Evolutionary conservation across 2,329 filamentous ascomycete genomes (phyloP).

Genomic region (Geoglossum cookeanum): DNA sequence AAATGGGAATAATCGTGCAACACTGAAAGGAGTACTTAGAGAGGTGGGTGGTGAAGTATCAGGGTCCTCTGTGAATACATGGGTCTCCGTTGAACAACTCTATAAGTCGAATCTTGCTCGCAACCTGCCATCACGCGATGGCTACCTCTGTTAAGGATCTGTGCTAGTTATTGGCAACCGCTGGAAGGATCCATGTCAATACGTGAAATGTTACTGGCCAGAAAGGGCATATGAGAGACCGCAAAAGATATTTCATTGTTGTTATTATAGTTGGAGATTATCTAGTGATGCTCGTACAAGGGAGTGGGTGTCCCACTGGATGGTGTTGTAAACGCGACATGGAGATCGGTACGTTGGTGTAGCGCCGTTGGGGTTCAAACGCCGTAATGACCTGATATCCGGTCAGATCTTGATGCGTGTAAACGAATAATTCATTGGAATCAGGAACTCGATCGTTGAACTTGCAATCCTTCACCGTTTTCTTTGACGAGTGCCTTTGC

Average conservation of each 20-base stretch:
- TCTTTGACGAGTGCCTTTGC: slow-evolving; percentile 51
- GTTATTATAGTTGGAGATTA: not conserved
- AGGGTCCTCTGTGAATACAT: too few species aligned
- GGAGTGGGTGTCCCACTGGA: not conserved
- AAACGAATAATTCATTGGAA: too few species aligned
- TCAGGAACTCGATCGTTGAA: slow-evolving; percentile 16
- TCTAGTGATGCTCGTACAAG: not conserved
- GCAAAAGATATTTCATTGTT: not conserved
- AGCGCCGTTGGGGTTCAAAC: not conserved
- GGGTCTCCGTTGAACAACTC: too few species aligned
- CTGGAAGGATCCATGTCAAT: too few species aligned
- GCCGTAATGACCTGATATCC: not conserved
- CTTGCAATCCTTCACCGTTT: slow-evolving; percentile 37
- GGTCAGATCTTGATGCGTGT: not conserved
- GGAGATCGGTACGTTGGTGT: not conserved
- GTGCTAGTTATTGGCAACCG: too few species aligned
- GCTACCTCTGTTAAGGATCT: too few species aligned
- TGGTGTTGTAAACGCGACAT: not conserved
- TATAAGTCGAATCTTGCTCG: too few species aligned
- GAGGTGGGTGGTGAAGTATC: too few species aligned
- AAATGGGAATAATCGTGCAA: too few species aligned
- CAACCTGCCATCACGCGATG: too few species aligned
- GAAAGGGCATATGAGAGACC: not conserved
- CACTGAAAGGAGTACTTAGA: too few species aligned
- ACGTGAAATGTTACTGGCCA: too few species aligned